Conservation (phyloP, 2,329 filamentous ascomycete genomes). For the Aspergillus sp. region DNA sequence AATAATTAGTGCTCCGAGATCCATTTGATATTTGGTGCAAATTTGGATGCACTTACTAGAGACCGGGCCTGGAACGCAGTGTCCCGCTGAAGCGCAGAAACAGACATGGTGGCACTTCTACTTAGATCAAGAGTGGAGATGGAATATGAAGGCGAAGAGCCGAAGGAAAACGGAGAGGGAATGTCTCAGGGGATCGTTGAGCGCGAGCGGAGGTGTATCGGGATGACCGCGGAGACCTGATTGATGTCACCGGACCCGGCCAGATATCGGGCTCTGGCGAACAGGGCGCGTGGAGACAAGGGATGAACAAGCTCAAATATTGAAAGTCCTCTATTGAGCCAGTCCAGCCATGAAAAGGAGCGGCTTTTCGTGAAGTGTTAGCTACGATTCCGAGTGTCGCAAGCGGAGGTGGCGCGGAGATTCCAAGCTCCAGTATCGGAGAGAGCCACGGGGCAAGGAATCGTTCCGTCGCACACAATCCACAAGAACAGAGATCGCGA, state of each 20-base stretch:
- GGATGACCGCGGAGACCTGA: background rate
- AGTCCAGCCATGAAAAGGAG: background rate
- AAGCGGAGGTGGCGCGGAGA: constrained; percentile 20
- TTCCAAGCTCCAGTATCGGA: constrained; percentile 1
- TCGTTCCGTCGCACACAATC: background rate
- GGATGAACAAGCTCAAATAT: background rate
- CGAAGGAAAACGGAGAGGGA: background rate
- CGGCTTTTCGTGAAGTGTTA: constrained; percentile 8
- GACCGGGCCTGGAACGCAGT: constrained; percentile 54
- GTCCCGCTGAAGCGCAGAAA: constrained; percentile 44
- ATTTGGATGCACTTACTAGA: constrained; percentile 40
- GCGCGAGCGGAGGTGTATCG: constrained; percentile 1
- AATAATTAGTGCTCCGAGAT: background rate
- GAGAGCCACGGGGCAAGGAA: background rate
- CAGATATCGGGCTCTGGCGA: background rate
- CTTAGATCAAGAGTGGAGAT: constrained; percentile 14
- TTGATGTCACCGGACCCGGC: background rate
- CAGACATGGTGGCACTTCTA: constrained; percentile 45
- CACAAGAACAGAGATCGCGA: background rate
- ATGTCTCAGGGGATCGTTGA: background rate
- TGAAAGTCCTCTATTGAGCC: background rate
- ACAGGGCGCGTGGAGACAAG: background rate
- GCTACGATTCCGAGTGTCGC: constrained; percentile 10
- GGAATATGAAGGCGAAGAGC: background rate
- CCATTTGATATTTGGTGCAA: background rate